Evolutionary conservation across 1,284 basidiomycete species (phyloP).

Genomic region (Moesziomyces sp.): DNA sequence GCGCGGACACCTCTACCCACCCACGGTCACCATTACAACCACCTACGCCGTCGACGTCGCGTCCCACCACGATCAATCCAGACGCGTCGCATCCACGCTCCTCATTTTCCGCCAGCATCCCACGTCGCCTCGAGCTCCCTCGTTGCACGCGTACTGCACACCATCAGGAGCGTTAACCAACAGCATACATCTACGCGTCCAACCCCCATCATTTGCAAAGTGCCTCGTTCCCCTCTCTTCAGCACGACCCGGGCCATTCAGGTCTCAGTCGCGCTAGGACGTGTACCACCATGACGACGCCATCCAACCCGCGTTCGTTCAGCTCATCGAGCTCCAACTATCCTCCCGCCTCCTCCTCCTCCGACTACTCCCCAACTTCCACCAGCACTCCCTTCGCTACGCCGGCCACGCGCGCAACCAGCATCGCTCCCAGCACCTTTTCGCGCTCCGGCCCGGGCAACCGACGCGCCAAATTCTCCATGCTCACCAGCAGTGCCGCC

Average conservation of each 20-base stretch:
- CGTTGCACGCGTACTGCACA: slow-evolving; percentile 1
- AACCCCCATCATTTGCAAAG: neutral
- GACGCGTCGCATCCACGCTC: neutral
- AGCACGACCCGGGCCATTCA: slow-evolving; percentile 9
- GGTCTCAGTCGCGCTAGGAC: slow-evolving; percentile 21
- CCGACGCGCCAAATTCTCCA: slow-evolving; percentile 44
- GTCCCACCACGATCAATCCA: neutral
- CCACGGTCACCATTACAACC: too few species aligned
- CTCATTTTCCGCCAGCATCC: neutral
- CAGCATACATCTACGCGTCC: slow-evolving; percentile 22
- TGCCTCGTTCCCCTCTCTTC: slow-evolving; percentile 2
- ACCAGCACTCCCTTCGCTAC: slow-evolving; percentile 51
- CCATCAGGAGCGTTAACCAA: neutral
- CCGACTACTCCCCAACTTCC: slow-evolving; percentile 49
- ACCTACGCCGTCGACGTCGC: neutral
- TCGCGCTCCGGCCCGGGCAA: slow-evolving; percentile 50
- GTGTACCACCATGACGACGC: slow-evolving; percentile 40
- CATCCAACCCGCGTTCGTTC: slow-evolving; percentile 42
- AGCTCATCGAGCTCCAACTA: slow-evolving; percentile 24
- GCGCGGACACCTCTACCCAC: too few species aligned
- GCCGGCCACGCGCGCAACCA: slow-evolving; percentile 43
- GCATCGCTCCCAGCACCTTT: slow-evolving; percentile 46
- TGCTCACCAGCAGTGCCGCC: slow-evolving; percentile 28
- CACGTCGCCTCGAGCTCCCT: slow-evolving; percentile 14
- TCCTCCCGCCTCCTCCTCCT: slow-evolving; percentile 35